Percentiles rank a stretch among this genome's conserved stretches.
These are phyloP conservation scores for Pleurotus tuoliensis DNA, from an alignment of 768 basidiomycete genomes.

Conservation along the genomic window DNA sequence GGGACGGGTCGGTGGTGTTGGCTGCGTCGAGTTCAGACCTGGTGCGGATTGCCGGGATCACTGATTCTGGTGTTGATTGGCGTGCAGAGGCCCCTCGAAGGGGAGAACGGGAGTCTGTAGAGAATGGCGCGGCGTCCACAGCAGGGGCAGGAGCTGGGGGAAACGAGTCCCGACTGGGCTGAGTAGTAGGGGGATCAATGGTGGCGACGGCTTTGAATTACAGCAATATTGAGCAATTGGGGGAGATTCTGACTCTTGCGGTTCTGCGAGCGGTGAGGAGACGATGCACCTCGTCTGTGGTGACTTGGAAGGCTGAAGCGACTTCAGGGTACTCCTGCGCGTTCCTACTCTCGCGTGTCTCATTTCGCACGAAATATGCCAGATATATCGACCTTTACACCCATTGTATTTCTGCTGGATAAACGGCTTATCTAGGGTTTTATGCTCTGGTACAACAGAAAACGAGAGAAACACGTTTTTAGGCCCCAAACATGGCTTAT, in stretches of 20 bases:
- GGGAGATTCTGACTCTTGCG: not conserved
- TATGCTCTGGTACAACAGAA: not conserved
- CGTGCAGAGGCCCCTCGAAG: conserved; percentile 20
- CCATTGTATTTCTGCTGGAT: not conserved
- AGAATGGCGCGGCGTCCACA: conserved; percentile 39
- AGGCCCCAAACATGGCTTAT: not conserved
- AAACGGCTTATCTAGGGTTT: not conserved
- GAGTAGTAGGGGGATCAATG: conserved; percentile 68
- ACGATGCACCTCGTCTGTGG: not conserved
- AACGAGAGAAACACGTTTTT: conserved; percentile 7
- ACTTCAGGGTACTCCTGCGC: conserved; percentile 6
- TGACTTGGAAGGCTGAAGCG: not conserved
- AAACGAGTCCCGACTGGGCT: conserved; percentile 52
- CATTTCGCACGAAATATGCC: conserved; percentile 11
- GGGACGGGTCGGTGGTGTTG: conserved; percentile 27
- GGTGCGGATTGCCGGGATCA: conserved; percentile 64
- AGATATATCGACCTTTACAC: not conserved
- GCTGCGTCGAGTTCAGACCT: conserved; percentile 59
- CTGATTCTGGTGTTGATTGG: conserved; percentile 28
- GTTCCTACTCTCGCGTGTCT: conserved; percentile 11
- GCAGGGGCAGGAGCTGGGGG: conserved; percentile 41
- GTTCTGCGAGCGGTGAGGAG: not conserved
- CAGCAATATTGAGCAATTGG: conserved; percentile 14
- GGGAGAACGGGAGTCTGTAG: conserved; percentile 14
- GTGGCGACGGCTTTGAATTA: conserved; percentile 23